Evolutionary conservation across 345 rosid species (phyloP).

Genomic region (Lepidium sativum): DNA sequence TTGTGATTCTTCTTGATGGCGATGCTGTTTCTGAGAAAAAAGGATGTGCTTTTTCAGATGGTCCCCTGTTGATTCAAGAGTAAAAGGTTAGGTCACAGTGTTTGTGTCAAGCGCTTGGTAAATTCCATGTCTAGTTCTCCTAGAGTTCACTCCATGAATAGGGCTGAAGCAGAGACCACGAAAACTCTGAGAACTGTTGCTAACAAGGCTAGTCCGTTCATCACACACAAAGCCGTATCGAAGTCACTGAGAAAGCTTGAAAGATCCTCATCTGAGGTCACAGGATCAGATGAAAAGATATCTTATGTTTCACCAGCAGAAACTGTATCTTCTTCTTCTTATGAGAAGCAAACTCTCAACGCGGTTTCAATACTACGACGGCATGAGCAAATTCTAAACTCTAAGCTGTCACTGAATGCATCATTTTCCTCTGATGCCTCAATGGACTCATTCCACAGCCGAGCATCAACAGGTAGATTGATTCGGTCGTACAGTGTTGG

Average conservation of each 20-base stretch:
- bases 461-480: slow-evolving; percentile 71
- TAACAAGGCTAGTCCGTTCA: slow-evolving; percentile 46
- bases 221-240: slow-evolving; percentile 41
- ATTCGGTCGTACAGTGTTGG: slow-evolving; percentile 49
- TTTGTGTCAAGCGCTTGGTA: background rate
- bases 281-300: slow-evolving; percentile 35
- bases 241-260: slow-evolving; percentile 56
- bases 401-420: slow-evolving; percentile 64
- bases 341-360: slow-evolving; percentile 34
- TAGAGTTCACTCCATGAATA: slow-evolving; percentile 63
- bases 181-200: slow-evolving; percentile 56
- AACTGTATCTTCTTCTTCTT: slow-evolving; percentile 38
- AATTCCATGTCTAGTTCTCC: slow-evolving; percentile 57
- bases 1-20: background rate
- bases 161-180: slow-evolving; percentile 62
- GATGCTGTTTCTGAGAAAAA: slow-evolving; percentile 4
- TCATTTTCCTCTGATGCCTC: slow-evolving; percentile 95
- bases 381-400: slow-evolving; percentile 57
- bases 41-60: background rate
- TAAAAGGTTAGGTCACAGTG: background rate
- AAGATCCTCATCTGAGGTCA: slow-evolving; percentile 30
- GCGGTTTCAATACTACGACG: slow-evolving; percentile 59
- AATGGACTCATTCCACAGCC: slow-evolving; percentile 73
- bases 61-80: background rate
- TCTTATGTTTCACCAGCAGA: slow-evolving; percentile 25